Evolutionary conservation across 2,329 filamentous ascomycete species (phyloP).

Genomic region (Byssothecium circinans): DNA sequence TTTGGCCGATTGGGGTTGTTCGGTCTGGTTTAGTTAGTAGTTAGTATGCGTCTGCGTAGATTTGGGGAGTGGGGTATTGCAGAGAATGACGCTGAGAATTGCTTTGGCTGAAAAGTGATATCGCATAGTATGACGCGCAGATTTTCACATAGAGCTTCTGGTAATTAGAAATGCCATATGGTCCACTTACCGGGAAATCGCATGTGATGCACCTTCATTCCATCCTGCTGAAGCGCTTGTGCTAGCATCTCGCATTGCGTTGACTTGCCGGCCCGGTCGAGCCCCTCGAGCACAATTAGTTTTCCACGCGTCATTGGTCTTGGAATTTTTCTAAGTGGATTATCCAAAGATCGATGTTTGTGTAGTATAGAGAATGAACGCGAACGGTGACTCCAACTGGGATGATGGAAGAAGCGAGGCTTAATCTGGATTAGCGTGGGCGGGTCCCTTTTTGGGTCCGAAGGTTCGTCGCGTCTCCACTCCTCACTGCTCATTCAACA

Average conservation of each 20-base stretch:
- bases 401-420: too few species aligned
- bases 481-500: too few species aligned
- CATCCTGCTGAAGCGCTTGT: slow-evolving; percentile 54
- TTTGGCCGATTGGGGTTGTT: slow-evolving; percentile 78
- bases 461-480: too few species aligned
- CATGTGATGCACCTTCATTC: slow-evolving; percentile 59
- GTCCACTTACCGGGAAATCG: slow-evolving; percentile 65
- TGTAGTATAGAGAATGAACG: not conserved
- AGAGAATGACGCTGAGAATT: not conserved
- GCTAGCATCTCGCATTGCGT: slow-evolving; percentile 78
- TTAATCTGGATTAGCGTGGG: not conserved
- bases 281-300: slow-evolving; percentile 81
- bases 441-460: too few species aligned
- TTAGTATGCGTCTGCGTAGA: not conserved
- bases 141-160: too few species aligned
- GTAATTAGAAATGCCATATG: too few species aligned
- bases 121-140: too few species aligned
- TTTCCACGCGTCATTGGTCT: slow-evolving; percentile 61
- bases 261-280: slow-evolving; percentile 89
- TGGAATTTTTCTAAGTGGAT: not conserved
- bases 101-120: not conserved
- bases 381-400: not conserved
- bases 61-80: too few species aligned
- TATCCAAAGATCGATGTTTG: not conserved
- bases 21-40: slow-evolving; percentile 59